Evolutionary conservation across 2,329 filamentous ascomycete genomes (phyloP).

Genomic region (Epichloe uncinata): DNA sequence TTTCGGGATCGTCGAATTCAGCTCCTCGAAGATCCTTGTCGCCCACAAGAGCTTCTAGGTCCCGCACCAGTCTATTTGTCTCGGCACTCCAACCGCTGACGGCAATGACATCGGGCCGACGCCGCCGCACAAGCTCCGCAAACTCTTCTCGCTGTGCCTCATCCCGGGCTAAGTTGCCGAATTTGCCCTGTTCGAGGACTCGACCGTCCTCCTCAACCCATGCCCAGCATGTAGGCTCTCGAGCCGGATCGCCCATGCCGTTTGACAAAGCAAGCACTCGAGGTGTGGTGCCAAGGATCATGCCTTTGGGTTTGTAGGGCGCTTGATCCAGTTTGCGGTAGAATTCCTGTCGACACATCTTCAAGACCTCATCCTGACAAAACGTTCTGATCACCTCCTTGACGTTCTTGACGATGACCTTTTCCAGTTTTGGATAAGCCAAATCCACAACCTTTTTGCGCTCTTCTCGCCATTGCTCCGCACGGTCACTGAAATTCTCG

Average conservation of each 20-base stretch:
- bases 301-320: slow-evolving; percentile 87
- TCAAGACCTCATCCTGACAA: slow-evolving; percentile 87
- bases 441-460: slow-evolving; percentile 73
- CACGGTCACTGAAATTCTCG: slow-evolving; percentile 88
- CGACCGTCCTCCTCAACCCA: slow-evolving; percentile 90
- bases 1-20: slow-evolving; percentile 70
- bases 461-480: slow-evolving; percentile 87
- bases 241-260: slow-evolving; percentile 57
- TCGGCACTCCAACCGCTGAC: slow-evolving; percentile 83
- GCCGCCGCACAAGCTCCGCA: slow-evolving; percentile 63
- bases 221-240: slow-evolving; percentile 79
- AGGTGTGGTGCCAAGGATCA: slow-evolving; percentile 76
- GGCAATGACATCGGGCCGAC: slow-evolving; percentile 80
- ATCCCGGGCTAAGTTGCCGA: slow-evolving; percentile 62
- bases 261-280: slow-evolving; percentile 80
- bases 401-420: slow-evolving; percentile 75
- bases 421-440: slow-evolving; percentile 70
- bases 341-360: slow-evolving; percentile 77
- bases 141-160: slow-evolving; percentile 56
- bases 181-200: slow-evolving; percentile 78
- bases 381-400: slow-evolving; percentile 90
- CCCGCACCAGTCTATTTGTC: slow-evolving; percentile 68
- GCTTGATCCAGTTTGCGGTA: slow-evolving; percentile 86
- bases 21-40: slow-evolving; percentile 66
- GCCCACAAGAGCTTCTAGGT: slow-evolving; percentile 65